These are phyloP conservation scores for Diaporthe humulicola DNA, from an alignment of 2,329 filamentous ascomycete species.

Conservation along the genomic window DNA sequence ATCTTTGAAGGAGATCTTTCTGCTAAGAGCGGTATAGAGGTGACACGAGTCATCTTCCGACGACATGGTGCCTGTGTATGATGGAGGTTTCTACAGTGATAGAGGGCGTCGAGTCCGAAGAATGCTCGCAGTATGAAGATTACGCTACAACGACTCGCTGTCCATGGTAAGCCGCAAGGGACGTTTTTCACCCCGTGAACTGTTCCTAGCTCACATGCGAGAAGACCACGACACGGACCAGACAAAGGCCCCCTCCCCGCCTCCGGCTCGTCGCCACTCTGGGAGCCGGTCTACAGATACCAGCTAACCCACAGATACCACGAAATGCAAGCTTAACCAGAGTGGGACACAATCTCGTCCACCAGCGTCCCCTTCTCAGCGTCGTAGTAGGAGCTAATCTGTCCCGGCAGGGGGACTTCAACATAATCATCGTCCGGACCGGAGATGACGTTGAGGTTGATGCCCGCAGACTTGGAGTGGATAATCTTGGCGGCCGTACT, in stretches of 20 bases:
- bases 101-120: no score
- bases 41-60: no score
- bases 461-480: constrained; percentile 85
- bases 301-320: background rate
- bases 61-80: no score
- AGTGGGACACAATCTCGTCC: constrained; percentile 96
- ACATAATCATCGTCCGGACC: constrained; percentile 83
- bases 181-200: no score
- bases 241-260: background rate
- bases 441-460: constrained; percentile 88
- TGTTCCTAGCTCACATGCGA: no score
- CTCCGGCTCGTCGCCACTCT: background rate
- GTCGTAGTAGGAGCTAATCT: constrained; percentile 84
- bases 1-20: no score
- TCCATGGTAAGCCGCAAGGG: no score
- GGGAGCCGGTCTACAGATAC: background rate
- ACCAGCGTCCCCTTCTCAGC: constrained; percentile 79
- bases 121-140: no score
- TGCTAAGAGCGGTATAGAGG: no score
- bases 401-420: constrained; percentile 89
- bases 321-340: constrained; percentile 68
- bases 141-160: no score
- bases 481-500: constrained; percentile 86
- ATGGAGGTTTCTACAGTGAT: no score
- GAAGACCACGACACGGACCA: no score